Conservation (phyloP, 805 yeast genomes). For the Barnettozyma populi region DNA sequence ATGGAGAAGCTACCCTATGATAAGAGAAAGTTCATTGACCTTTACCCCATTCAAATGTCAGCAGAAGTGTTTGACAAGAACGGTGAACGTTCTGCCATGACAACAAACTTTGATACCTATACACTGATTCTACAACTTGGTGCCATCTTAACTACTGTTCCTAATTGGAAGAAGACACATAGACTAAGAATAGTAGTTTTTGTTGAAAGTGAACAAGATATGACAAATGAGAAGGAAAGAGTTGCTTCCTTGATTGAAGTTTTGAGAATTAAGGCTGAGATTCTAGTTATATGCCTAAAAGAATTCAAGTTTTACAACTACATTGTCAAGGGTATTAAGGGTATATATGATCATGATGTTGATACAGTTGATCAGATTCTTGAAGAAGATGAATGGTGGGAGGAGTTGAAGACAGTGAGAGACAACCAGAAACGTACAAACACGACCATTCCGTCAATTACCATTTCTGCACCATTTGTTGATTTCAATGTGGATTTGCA, state of each 20-base stretch:
- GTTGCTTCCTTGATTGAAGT: slow-evolving; percentile 60
- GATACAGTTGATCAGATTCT: slow-evolving; percentile 44
- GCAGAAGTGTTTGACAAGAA: slow-evolving; percentile 64
- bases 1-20: slow-evolving; percentile 27
- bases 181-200: slow-evolving; percentile 77
- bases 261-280: slow-evolving; percentile 78
- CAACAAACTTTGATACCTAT: slow-evolving; percentile 94
- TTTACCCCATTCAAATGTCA: slow-evolving; percentile 96
- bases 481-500: slow-evolving; percentile 21
- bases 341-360: slow-evolving; percentile 39
- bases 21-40: slow-evolving; percentile 60
- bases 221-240: slow-evolving; percentile 62
- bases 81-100: slow-evolving; percentile 60
- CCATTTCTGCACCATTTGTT: slow-evolving; percentile 27
- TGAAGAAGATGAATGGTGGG: slow-evolving; percentile 83
- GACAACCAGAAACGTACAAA: slow-evolving; percentile 22
- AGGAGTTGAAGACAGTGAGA: slow-evolving; percentile 56
- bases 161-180: slow-evolving; percentile 83
- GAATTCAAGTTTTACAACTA: slow-evolving; percentile 62
- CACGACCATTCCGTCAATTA: slow-evolving; percentile 26
- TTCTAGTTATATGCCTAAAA: slow-evolving; percentile 66
- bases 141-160: slow-evolving; percentile 87
- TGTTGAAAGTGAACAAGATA: slow-evolving; percentile 72
- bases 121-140: slow-evolving; percentile 91
- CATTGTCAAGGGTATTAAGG: slow-evolving; percentile 76